Conservation (phyloP, 164 flowering plant genomes). For the Dillenia suffruticosa region DNA sequence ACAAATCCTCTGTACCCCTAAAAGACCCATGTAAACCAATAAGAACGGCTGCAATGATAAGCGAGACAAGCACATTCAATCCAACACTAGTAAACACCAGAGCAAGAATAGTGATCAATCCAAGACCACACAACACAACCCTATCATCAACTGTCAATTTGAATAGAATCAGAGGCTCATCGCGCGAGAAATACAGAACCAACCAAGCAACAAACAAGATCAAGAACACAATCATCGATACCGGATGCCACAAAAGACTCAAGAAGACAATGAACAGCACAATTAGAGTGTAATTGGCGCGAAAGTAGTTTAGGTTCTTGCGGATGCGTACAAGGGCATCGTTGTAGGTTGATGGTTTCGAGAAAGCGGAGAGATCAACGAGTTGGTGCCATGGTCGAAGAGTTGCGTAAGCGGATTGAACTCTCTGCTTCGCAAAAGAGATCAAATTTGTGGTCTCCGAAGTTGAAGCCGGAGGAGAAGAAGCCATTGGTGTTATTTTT, state of each 20-base stretch:
- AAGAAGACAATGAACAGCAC: constrained; percentile 18
- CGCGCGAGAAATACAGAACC: constrained; percentile 21
- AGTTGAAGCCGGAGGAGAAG: background rate
- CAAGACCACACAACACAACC: constrained; percentile 12
- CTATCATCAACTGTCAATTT: constrained; percentile 17
- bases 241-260: constrained; percentile 28
- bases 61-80: constrained; percentile 20
- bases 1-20: constrained; percentile 22
- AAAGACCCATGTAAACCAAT: constrained; percentile 19
- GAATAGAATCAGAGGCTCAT: constrained; percentile 18
- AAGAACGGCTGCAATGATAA: constrained; percentile 18
- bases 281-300: constrained; percentile 27
- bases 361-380: constrained; percentile 22
- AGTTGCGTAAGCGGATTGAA: constrained; percentile 14
- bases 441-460: background rate
- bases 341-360: constrained; percentile 19
- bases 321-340: constrained; percentile 21
- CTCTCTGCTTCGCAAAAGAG: background rate
- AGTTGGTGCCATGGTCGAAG: constrained; percentile 55
- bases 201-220: constrained; percentile 17
- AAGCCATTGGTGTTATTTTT: too few relatives aligned
- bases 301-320: constrained; percentile 25
- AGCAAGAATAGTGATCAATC: constrained; percentile 21
- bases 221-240: constrained; percentile 26
- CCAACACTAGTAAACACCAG: constrained; percentile 24